Percentiles rank a stretch among this genome's conserved stretches.
phyloP scores from a whole-genome alignment of 345 rosid species.

The Linum trigynum region DNA sequence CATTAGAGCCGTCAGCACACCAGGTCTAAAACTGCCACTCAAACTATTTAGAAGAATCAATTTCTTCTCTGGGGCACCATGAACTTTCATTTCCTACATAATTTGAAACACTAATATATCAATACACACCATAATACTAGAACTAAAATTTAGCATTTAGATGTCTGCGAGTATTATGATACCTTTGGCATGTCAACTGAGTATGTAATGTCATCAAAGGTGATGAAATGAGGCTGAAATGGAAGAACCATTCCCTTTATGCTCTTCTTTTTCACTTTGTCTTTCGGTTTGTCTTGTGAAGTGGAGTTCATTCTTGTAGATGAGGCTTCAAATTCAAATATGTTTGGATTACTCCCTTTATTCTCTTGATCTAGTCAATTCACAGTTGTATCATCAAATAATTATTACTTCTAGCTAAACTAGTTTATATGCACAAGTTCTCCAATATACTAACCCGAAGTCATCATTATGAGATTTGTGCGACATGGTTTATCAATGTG shows the following conservation, averaged over 20 bases:
- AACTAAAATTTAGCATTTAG: neutral
- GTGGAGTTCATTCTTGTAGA: neutral
- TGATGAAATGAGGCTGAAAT: neutral
- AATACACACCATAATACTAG: neutral
- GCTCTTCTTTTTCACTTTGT: neutral
- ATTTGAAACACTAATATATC: neutral
- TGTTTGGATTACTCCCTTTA: too few species aligned
- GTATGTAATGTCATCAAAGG: conserved; percentile 1
- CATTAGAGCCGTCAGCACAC: conserved; percentile 3
- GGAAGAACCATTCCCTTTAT: conserved; percentile 5
- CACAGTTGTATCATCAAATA: too few species aligned
- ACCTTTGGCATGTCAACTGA: conserved; percentile 6
- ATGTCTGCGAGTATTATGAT: neutral
- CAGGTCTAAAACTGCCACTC: conserved; percentile 2
- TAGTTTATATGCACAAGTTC: too few species aligned
- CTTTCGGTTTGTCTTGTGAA: neutral
- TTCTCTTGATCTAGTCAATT: too few species aligned
- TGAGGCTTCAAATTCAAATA: too few species aligned
- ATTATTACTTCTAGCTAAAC: too few species aligned
- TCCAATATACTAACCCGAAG: too few species aligned
- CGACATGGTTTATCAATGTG: neutral
- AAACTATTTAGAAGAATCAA: neutral
- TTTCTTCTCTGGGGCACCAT: neutral
- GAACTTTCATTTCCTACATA: neutral
- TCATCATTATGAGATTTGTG: neutral